phyloP scores from a whole-genome alignment of 1,284 basidiomycete genomes.

The Moniliophthora roreri region DNA sequence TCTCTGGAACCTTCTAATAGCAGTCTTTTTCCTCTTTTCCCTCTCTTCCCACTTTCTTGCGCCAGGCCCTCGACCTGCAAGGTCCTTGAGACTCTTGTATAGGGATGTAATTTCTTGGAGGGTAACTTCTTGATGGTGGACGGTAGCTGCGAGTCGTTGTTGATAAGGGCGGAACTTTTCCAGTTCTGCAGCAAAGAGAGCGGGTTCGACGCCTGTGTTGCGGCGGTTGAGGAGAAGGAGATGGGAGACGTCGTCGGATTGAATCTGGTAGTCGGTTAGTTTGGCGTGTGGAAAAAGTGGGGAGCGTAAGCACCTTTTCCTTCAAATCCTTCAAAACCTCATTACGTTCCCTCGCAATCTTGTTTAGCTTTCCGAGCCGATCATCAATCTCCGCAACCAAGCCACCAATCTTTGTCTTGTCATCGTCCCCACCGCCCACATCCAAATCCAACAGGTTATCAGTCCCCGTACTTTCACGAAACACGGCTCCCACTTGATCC shows the following conservation, averaged over 20 bases:
- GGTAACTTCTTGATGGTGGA: conserved; percentile 73
- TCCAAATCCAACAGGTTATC: conserved; percentile 72
- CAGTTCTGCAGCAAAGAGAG: conserved; percentile 89
- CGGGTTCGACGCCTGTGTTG: conserved; percentile 80
- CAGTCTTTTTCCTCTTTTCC: conserved; percentile 75
- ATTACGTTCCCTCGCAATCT: conserved; percentile 82
- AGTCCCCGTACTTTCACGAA: conserved; percentile 56
- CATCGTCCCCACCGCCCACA: conserved; percentile 64
- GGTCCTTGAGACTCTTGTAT: conserved; percentile 73
- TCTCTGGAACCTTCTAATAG: conserved; percentile 67
- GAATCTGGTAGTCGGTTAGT: conserved; percentile 58
- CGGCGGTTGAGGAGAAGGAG: conserved; percentile 90
- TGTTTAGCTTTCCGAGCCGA: conserved; percentile 70
- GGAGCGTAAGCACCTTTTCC: conserved; percentile 74
- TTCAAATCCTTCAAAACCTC: conserved; percentile 93
- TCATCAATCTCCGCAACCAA: conserved; percentile 81
- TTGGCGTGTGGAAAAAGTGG: conserved; percentile 1
- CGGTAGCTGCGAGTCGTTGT: conserved; percentile 72
- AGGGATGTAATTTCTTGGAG: conserved; percentile 70
- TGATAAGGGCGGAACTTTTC: conserved; percentile 96
- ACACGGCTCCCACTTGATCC: conserved; percentile 71
- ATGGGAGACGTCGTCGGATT: conserved; percentile 96
- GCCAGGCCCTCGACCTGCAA: conserved; percentile 67
- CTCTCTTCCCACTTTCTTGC: conserved; percentile 80
- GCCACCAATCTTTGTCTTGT: conserved; percentile 64